Evolutionary conservation across 306 rosid genomes (phyloP), one percentile per base, ranked within the genome.

Genomic region (Acacia crassicarpa): DNA sequence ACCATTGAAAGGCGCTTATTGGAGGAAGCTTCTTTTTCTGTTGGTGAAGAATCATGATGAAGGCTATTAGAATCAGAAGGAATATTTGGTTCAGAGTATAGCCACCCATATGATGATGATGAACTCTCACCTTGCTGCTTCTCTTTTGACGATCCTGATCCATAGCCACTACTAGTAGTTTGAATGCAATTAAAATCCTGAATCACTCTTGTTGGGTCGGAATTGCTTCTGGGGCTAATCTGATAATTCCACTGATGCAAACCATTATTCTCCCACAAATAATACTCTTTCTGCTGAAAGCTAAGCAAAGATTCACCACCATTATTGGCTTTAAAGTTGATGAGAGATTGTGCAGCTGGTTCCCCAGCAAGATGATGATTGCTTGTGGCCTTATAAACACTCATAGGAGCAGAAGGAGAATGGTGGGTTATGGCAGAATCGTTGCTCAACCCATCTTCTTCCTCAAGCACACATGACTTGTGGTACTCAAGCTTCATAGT

Each of bases 1-100:
- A 94, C 98, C 94, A 48, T 49, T 30, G 76, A 85, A 58, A 80
- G 85, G 8, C 94, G 97, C 83, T 94, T 92, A 49, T 84, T 86
- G 69, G 67, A 48, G 69, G 75, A 49, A 0, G 82, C 71, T 45
- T 87, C 92, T 22, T 81, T 86, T 71, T 81, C 14, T 69, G 67
- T 84, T 12, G 62, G 25, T 56, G 87, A 44, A 71, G 58, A 74
- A 11, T 89, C 85, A 2, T 85, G 87, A 46, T 85, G 87, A 46
- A 86, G 76, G 81, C 63, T 69, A 22, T 41, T 27, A 80, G 86
- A 22, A 80, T 89, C 91, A 78, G 80, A 76, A 74, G 78, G 79
- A 19, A 25, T 78, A 59, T 84, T 81, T 30, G 87, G 58, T 65
- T 90, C 90, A 4, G 92, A 81, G 67, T 91, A 91, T 17, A 90